Conservation (phyloP, 331 rosid genomes). For the Quercus phellos region DNA sequence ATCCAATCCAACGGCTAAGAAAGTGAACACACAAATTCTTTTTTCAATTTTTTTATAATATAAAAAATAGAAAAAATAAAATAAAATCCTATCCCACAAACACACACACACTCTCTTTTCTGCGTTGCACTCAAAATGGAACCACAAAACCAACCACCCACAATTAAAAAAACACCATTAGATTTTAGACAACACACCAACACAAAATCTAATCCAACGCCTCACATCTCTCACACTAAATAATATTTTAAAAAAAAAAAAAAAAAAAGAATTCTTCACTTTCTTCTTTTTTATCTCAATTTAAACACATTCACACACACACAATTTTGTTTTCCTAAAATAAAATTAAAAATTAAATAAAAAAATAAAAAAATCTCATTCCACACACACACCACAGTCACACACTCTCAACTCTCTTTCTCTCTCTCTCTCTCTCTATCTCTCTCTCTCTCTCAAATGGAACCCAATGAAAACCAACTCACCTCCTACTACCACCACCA, state of each 20-base stretch:
- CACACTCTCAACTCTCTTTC: too few relatives aligned
- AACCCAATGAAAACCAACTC: conserved; percentile 84
- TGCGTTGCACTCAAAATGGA: too few relatives aligned
- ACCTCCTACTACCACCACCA: conserved; percentile 67
- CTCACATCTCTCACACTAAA: neutral
- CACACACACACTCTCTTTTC: too few relatives aligned
- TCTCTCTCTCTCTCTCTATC: neutral
- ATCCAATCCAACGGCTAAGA: too few relatives aligned
- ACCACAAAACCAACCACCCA: too few relatives aligned
- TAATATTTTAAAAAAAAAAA: too few relatives aligned
- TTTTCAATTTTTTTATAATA: neutral
- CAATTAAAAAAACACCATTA: conserved; percentile 1
- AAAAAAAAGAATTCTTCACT: too few relatives aligned
- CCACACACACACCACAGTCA: conserved; percentile 25
- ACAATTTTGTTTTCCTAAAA: too few relatives aligned
- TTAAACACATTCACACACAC: too few relatives aligned
- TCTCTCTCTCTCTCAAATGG: conserved; percentile 53
- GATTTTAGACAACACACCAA: too few relatives aligned
- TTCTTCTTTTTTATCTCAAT: too few relatives aligned
- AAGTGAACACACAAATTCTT: too few relatives aligned
- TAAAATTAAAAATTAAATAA: neutral
- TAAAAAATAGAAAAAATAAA: neutral
- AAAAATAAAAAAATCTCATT: conserved; percentile 23
- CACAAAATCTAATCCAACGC: conserved; percentile 28
- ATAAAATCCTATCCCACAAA: neutral